A percentile compares a stretch with the other conserved stretches of the same genome.
Conservation (phyloP, 352 stramenopile species). For the Globisporangium cederbergense region DNA sequence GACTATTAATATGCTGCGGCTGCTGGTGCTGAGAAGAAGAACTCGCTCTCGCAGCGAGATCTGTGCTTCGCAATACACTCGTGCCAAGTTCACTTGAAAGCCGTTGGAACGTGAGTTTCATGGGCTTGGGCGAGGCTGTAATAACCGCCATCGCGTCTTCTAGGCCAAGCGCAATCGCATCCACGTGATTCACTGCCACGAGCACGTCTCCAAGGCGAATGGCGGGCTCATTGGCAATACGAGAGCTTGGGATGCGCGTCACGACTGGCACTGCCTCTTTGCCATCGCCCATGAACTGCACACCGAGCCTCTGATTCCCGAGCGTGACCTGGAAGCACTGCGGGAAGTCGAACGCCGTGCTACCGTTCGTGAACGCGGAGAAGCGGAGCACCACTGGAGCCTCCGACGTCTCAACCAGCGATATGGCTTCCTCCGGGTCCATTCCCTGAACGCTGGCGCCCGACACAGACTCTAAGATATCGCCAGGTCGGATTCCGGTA, state of each 20-base stretch:
- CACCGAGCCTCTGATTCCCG: conserved; percentile 32
- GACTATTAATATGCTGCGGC: conserved; percentile 1
- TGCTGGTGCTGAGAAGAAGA: not conserved
- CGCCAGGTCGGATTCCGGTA: conserved; percentile 44
- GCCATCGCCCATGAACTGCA: conserved; percentile 44
- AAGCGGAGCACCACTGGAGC: conserved; percentile 47
- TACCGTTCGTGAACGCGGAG: conserved; percentile 16
- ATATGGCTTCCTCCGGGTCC: conserved; percentile 29
- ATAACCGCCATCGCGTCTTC: conserved; percentile 34
- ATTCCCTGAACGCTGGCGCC: conserved; percentile 31
- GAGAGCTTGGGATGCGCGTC: conserved; percentile 20
- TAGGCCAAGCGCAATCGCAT: conserved; percentile 43
- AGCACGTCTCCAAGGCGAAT: conserved; percentile 47
- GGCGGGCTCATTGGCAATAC: not conserved
- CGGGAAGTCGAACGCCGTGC: conserved; percentile 15
- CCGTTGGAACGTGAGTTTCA: conserved; percentile 59
- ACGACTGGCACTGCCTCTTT: conserved; percentile 46
- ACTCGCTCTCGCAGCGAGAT: not conserved
- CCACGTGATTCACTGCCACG: conserved; percentile 50
- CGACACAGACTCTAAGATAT: conserved; percentile 51
- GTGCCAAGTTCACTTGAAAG: conserved; percentile 12
- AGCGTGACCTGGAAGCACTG: conserved; percentile 44
- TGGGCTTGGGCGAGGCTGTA: conserved; percentile 25
- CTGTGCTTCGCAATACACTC: conserved; percentile 5
- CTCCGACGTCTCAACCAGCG: conserved; percentile 28